Conservation (phyloP, 2,329 filamentous ascomycete genomes). For the Phialophora expanda region DNA sequence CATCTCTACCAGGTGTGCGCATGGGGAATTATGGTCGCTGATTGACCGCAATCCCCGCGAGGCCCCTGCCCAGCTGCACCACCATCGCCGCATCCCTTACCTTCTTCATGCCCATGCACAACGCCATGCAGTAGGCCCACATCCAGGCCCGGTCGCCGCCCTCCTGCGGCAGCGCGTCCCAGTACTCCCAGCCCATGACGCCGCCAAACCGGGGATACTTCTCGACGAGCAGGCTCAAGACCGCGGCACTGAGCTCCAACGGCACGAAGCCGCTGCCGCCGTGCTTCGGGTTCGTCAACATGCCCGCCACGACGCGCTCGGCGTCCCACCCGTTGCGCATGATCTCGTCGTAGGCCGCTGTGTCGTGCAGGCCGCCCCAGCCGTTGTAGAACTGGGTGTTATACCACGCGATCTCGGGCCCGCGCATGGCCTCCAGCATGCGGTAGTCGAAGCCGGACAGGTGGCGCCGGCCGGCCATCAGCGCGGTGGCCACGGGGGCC, state of each 20-base stretch:
- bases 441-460: slow-evolving; percentile 84
- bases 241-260: slow-evolving; percentile 61
- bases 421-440: slow-evolving; percentile 70
- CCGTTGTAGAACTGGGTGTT: slow-evolving; percentile 94
- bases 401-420: slow-evolving; percentile 77
- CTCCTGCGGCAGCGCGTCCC: slow-evolving; percentile 72
- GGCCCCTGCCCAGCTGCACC: slow-evolving; percentile 42
- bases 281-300: slow-evolving; percentile 78
- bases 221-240: slow-evolving; percentile 62
- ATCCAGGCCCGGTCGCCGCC: slow-evolving; percentile 66
- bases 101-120: slow-evolving; percentile 52
- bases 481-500: slow-evolving; percentile 78
- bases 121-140: slow-evolving; percentile 74
- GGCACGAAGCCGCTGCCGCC: slow-evolving; percentile 69
- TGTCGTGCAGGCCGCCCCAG: slow-evolving; percentile 71
- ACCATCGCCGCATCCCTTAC: slow-evolving; percentile 45
- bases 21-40: neutral
- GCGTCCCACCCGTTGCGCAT: slow-evolving; percentile 69
- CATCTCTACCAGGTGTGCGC: neutral
- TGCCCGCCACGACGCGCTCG: slow-evolving; percentile 75
- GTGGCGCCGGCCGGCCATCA: slow-evolving; percentile 63
- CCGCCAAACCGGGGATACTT: slow-evolving; percentile 77
- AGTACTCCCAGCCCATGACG: slow-evolving; percentile 96
- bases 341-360: slow-evolving; percentile 51
- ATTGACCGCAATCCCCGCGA: slow-evolving; percentile 35